Base-by-base conservation (phyloP, 1,139 yeast species). In the Debaryomycetaceae sp. region DNA sequence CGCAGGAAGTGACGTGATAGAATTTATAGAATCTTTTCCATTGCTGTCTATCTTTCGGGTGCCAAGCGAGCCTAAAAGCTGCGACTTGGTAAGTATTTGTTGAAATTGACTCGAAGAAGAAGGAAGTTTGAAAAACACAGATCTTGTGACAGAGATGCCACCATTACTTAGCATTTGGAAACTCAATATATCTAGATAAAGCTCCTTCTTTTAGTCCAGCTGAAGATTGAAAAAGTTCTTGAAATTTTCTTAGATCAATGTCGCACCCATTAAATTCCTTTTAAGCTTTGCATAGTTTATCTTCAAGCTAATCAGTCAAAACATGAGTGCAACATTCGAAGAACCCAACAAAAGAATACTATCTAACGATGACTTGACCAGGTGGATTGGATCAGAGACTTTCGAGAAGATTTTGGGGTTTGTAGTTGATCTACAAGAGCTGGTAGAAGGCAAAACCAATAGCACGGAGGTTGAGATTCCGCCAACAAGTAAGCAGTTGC, bases 391-490 rank as follows among this genome's bases (percentile, higher is more conserved):
- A 0, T 78, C 91, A 4, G 47, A 59, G 1, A 73, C 86, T 0
- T 79, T 79, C 53, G 50, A 62, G 0, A 67, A 65, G 4, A 53
- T 92, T 1, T 50, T 85, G 1, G 60, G 54, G 0, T 91, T 87
- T 50, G 70, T 89, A 3, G 62, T 61, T 17, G 63, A 64, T 1
- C 67, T 92, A 34, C 92, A 89, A 39, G 62, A 67, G 1, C 74
- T 89, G 37, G 92, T 87, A 1, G 68, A 64, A 33, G 98, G 96
- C 3, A 70, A 78, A 34, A 67, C 81, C 22, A 75, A 73, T 37
- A 79, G 76, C 39, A 68, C 70, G 15, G 55, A 56, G 3, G 57
- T 67, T 3, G 58, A 65, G 0, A 52, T 62, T 4, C 63, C 76
- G 1, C 50, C 51, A 0, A 39, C 63, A 0, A 63, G 75, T 0